These are phyloP conservation scores for Scopulariopsis brevicaulis DNA, from an alignment of 2,329 filamentous ascomycete species.

Conservation along the genomic window DNA sequence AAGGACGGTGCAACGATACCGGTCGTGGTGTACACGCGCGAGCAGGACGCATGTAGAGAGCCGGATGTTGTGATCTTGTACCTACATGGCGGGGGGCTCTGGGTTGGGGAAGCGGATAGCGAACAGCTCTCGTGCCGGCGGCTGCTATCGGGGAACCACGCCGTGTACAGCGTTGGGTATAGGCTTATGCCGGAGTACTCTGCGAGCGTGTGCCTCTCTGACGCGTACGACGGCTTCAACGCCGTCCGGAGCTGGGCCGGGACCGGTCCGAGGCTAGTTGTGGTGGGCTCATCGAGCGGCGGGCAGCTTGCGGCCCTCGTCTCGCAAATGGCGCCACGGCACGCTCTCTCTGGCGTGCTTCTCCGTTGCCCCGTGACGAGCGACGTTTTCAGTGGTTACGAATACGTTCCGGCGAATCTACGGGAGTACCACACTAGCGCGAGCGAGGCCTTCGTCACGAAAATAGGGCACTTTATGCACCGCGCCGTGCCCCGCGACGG, in stretches of 20 bases:
- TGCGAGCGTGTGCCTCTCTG: slow-evolving; percentile 26
- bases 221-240: slow-evolving; percentile 25
- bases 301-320: slow-evolving; percentile 34
- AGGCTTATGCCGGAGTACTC: slow-evolving; percentile 27
- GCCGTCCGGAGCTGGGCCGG: slow-evolving; percentile 5
- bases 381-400: slow-evolving; percentile 25
- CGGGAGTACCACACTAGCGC: slow-evolving; percentile 25
- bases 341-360: slow-evolving; percentile 24
- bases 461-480: slow-evolving; percentile 18
- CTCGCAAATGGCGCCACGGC: slow-evolving; percentile 17
- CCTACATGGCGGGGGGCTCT: slow-evolving; percentile 35
- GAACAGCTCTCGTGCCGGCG: slow-evolving; percentile 35
- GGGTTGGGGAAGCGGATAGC: slow-evolving; percentile 34
- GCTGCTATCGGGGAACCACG: slow-evolving; percentile 16
- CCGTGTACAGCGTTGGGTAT: slow-evolving; percentile 33
- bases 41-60: slow-evolving; percentile 3
- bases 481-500: slow-evolving; percentile 25
- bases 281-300: slow-evolving; percentile 35
- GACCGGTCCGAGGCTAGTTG: slow-evolving; percentile 15
- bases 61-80: slow-evolving; percentile 24
- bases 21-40: slow-evolving; percentile 19
- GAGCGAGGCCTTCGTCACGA: slow-evolving; percentile 23
- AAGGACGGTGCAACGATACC: slow-evolving; percentile 22
- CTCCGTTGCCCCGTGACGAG: slow-evolving; percentile 36
- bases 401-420: slow-evolving; percentile 23